Percentiles rank a stretch among this genome's conserved stretches.
Evolutionary conservation across 768 basidiomycete genomes (phyloP).

Genomic region (Suillus subalutaceus): DNA sequence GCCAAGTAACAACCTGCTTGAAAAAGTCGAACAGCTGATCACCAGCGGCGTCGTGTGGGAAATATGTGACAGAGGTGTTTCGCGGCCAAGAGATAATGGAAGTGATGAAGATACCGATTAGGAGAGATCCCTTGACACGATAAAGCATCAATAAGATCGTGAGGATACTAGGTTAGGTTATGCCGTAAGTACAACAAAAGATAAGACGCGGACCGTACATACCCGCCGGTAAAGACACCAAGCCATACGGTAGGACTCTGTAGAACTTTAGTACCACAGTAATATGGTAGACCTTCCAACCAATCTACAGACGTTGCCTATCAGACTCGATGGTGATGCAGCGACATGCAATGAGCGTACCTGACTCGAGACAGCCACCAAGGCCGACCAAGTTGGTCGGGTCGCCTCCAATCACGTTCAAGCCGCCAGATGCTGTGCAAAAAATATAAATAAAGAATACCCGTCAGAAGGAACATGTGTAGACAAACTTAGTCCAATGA

Average conservation of each 20-base stretch:
- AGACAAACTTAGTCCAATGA: conserved; percentile 70
- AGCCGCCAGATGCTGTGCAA: conserved; percentile 58
- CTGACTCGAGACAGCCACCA: conserved; percentile 68
- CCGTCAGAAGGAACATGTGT: neutral
- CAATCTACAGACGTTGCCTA: conserved; percentile 40
- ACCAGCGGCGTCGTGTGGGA: conserved; percentile 71
- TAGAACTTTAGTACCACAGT: conserved; percentile 66
- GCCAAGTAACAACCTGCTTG: conserved; percentile 82
- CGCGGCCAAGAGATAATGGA: conserved; percentile 89
- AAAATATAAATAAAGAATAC: conserved; percentile 10
- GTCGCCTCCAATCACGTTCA: conserved; percentile 77
- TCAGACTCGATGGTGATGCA: conserved; percentile 14
- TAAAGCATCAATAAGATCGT: conserved; percentile 84
- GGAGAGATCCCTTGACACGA: conserved; percentile 80
- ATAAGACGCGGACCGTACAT: conserved; percentile 24
- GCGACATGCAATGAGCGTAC: conserved; percentile 25
- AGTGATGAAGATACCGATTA: conserved; percentile 83
- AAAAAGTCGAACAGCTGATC: conserved; percentile 81
- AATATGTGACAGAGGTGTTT: conserved; percentile 77
- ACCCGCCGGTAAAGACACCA: conserved; percentile 87
- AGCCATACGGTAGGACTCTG: conserved; percentile 83
- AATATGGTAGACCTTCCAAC: conserved; percentile 50
- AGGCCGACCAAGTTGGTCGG: conserved; percentile 71
- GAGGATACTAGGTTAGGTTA: conserved; percentile 50
- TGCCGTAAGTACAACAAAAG: conserved; percentile 12